Conservation (phyloP, 2,329 filamentous ascomycete genomes). For the Cordyceps tenuipes region DNA sequence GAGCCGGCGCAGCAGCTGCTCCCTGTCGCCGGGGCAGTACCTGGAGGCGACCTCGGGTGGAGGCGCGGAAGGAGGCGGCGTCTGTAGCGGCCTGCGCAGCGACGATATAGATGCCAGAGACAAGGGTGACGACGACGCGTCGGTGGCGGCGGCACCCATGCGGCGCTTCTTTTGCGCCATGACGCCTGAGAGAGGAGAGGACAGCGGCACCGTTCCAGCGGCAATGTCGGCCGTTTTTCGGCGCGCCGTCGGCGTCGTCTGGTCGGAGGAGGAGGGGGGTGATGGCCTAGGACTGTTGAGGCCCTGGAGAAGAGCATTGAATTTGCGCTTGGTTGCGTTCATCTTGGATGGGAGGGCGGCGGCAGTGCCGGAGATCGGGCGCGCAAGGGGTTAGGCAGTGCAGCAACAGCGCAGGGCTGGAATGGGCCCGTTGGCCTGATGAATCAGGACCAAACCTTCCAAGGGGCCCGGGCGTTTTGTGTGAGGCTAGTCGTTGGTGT, state of each 20-base stretch:
- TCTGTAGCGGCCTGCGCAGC: constrained; percentile 8
- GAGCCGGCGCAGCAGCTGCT: constrained; percentile 70
- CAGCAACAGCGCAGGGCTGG: not conserved
- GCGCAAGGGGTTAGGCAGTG: not conserved
- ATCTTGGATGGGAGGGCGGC: constrained; percentile 32
- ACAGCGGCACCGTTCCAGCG: not conserved
- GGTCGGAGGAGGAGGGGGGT: constrained; percentile 17
- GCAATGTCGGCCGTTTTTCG: constrained; percentile 11
- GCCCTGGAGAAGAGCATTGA: constrained; percentile 65
- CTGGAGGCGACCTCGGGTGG: constrained; percentile 40
- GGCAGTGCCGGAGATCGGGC: constrained; percentile 1
- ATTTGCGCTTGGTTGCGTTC: constrained; percentile 76
- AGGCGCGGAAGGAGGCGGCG: constrained; percentile 11
- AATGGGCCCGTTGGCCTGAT: not conserved
- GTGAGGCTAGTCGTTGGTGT: not conserved
- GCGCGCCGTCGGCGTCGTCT: constrained; percentile 2
- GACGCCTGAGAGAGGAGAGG: not conserved
- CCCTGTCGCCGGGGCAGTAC: constrained; percentile 80
- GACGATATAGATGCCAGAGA: constrained; percentile 20
- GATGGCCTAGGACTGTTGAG: constrained; percentile 38
- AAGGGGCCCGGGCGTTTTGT: not conserved
- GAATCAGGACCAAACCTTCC: not conserved
- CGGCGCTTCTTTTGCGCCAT: constrained; percentile 41
- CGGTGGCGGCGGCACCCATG: constrained; percentile 30
- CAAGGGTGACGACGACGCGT: constrained; percentile 12